Conservation (phyloP, 805 yeast genomes). For the Candida bentonensis region DNA sequence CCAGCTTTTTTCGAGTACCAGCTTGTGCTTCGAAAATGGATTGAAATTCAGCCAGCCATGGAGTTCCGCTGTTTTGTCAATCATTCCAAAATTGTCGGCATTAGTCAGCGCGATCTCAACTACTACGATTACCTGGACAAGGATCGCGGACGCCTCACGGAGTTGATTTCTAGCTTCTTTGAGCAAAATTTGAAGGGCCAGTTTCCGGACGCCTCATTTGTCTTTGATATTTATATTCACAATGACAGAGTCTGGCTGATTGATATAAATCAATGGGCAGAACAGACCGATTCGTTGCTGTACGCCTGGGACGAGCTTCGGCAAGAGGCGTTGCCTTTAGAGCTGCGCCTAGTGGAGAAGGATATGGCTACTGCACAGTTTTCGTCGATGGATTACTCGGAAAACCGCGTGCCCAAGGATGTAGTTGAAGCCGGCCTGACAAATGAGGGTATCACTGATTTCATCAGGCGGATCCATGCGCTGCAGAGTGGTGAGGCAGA, state of each 20-base stretch:
- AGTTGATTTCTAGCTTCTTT: constrained; percentile 41
- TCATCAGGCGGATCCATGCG: not conserved
- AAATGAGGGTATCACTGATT: not conserved
- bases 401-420: constrained; percentile 84
- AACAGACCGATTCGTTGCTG: constrained; percentile 63
- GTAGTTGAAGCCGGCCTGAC: constrained; percentile 42
- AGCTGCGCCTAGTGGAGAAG: constrained; percentile 50
- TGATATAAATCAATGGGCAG: constrained; percentile 76
- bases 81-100: constrained; percentile 48
- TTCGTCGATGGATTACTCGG: constrained; percentile 70
- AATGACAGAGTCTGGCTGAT: constrained; percentile 50
- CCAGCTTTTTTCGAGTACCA: constrained; percentile 29
- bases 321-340: constrained; percentile 20
- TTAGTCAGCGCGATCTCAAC: constrained; percentile 77
- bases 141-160: constrained; percentile 21
- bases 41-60: constrained; percentile 68
- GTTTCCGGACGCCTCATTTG: constrained; percentile 44
- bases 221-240: constrained; percentile 73
- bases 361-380: constrained; percentile 57
- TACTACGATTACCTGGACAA: constrained; percentile 55
- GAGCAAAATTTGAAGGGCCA: constrained; percentile 30
- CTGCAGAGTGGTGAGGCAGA: not conserved
- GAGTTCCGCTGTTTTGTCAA: constrained; percentile 83
- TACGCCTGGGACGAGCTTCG: constrained; percentile 81
- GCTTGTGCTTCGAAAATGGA: constrained; percentile 73